These are phyloP conservation scores for Talaromyces sp. DNA, from an alignment of 2,329 filamentous ascomycete genomes.

Conservation along the genomic window DNA sequence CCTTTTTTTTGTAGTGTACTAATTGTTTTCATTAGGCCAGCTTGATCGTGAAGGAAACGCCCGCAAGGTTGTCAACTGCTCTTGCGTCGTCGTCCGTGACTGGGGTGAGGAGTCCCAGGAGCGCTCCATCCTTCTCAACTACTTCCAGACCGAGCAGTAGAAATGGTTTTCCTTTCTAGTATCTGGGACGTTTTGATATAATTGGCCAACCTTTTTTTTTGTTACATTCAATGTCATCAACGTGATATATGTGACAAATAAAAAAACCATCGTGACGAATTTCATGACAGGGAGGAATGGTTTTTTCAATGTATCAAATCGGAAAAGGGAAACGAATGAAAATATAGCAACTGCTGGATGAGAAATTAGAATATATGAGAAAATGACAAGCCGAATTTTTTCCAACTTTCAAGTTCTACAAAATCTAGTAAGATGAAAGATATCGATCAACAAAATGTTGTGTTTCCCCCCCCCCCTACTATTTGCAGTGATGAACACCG, in stretches of 20 bases:
- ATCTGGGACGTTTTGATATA: neutral
- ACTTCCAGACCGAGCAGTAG: conserved; percentile 84
- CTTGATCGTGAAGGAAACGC: conserved; percentile 99
- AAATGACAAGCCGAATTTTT: neutral
- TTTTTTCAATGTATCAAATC: neutral
- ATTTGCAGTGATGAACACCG: too few species aligned
- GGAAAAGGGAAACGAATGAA: neutral
- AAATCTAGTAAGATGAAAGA: too few species aligned
- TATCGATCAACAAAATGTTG: too few species aligned
- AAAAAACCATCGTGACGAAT: neutral
- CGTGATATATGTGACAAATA: neutral
- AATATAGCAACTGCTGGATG: neutral
- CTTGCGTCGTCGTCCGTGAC: conserved; percentile 98
- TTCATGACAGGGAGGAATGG: neutral
- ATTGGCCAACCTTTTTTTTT: neutral
- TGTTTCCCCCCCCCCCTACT: too few species aligned
- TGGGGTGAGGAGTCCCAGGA: conserved; percentile 99
- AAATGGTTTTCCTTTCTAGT: neutral
- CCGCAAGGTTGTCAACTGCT: conserved; percentile 99
- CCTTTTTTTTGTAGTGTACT: conserved; percentile 2
- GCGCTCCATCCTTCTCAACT: conserved; percentile 98
- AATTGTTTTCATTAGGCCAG: conserved; percentile 61
- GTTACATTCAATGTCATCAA: neutral
- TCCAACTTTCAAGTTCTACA: neutral
- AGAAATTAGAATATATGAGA: neutral